Conservation (phyloP, 1,284 basidiomycete genomes). For the Naganishia albida region DNA sequence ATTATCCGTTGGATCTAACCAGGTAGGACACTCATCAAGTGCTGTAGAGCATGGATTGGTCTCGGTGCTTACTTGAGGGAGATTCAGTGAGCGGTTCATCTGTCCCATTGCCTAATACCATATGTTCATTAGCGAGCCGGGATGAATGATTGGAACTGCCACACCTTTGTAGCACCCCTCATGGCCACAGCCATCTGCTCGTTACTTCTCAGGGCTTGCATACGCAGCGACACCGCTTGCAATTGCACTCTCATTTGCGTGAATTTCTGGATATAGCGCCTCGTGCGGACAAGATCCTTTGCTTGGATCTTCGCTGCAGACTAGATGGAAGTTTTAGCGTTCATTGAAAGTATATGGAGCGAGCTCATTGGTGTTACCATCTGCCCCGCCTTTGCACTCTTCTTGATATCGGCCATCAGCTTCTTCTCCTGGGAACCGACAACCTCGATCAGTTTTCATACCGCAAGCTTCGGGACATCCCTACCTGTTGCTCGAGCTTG, state of each 20-base stretch:
- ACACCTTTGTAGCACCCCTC: conserved; percentile 91
- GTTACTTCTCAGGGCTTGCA: conserved; percentile 94
- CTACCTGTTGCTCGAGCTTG: conserved; percentile 82
- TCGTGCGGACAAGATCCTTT: conserved; percentile 93
- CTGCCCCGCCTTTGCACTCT: conserved; percentile 92
- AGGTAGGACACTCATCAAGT: not conserved
- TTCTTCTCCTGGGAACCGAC: conserved; percentile 70
- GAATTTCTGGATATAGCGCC: conserved; percentile 96
- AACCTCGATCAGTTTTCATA: not conserved
- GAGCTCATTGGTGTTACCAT: conserved; percentile 64
- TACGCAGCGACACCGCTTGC: conserved; percentile 91
- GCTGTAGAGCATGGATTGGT: not conserved
- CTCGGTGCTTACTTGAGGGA: conserved; percentile 61
- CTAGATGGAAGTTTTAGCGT: conserved; percentile 55
- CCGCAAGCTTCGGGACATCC: not conserved
- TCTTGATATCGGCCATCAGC: conserved; percentile 90
- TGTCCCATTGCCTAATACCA: conserved; percentile 84
- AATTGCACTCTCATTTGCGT: conserved; percentile 98
- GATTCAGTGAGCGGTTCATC: conserved; percentile 94
- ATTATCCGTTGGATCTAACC: conserved; percentile 86
- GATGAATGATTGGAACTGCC: conserved; percentile 41
- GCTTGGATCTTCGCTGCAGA: conserved; percentile 99
- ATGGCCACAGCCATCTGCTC: conserved; percentile 99
- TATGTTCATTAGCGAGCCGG: not conserved
- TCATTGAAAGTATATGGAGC: not conserved